Evolutionary conservation across 2,329 filamentous ascomycete species (phyloP).

Genomic region (Aspergillus sergii): DNA sequence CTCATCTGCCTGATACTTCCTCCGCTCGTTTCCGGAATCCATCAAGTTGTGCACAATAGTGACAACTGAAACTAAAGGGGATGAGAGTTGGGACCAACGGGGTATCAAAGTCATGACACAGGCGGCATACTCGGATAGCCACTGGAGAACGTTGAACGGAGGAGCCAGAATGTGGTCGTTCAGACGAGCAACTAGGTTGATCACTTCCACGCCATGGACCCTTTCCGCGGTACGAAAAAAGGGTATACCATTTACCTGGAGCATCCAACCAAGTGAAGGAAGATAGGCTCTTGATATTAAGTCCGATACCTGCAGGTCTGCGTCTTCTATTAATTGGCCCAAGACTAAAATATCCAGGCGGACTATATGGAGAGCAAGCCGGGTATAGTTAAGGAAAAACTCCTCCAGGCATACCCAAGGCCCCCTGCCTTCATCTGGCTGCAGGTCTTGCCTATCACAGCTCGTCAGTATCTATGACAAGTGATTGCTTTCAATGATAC

Average conservation of each 20-base stretch:
- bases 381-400: constrained; percentile 44
- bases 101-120: constrained; percentile 32
- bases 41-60: constrained; percentile 30
- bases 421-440: constrained; percentile 33
- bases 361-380: constrained; percentile 45
- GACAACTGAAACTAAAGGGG: constrained; percentile 26
- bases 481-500: constrained; percentile 5
- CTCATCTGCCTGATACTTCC: constrained; percentile 25
- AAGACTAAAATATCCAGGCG: constrained; percentile 43
- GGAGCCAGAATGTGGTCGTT: constrained; percentile 31
- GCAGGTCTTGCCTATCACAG: constrained; percentile 31
- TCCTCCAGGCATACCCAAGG: constrained; percentile 40
- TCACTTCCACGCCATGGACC: constrained; percentile 30
- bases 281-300: constrained; percentile 39
- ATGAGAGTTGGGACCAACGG: constrained; percentile 31
- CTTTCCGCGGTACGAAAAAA: constrained; percentile 40
- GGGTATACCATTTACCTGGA: constrained; percentile 38
- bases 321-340: constrained; percentile 28
- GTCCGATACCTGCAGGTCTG: constrained; percentile 30
- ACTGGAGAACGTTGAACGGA: constrained; percentile 29
- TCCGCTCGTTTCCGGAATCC: constrained; percentile 34
- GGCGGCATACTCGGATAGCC: constrained; percentile 33
- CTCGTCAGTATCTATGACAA: constrained; percentile 7
- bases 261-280: constrained; percentile 36
- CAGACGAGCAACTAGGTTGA: constrained; percentile 31